Conservation (phyloP, 208 protist species). For the Trypanosoma conorhini region DNA sequence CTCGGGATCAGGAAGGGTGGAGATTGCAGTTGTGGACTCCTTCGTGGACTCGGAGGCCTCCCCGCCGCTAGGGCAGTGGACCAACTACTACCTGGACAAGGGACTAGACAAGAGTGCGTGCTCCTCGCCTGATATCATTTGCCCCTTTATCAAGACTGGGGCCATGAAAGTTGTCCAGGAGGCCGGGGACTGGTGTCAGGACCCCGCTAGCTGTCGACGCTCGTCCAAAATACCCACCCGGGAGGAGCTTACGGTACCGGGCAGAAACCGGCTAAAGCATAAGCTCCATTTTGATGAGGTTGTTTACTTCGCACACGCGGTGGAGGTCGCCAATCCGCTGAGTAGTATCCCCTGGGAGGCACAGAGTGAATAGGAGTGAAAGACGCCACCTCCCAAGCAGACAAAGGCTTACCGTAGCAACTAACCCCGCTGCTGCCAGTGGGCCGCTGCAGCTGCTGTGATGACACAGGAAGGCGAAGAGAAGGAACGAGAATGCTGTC, state of each 20-base stretch:
- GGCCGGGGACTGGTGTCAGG: constrained; percentile 34
- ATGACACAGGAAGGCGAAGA: too few species aligned
- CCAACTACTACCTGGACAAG: constrained; percentile 40
- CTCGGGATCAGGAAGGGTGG: constrained; percentile 47
- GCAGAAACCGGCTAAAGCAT: background rate
- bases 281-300: constrained; percentile 14
- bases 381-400: too few species aligned
- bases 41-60: constrained; percentile 41
- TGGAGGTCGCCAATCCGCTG: background rate
- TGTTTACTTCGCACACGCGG: constrained; percentile 9
- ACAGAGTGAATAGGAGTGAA: background rate
- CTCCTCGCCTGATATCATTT: constrained; percentile 4
- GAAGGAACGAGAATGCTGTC: too few species aligned
- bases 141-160: constrained; percentile 19
- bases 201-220: background rate
- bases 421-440: too few species aligned
- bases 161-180: constrained; percentile 26
- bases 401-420: too few species aligned
- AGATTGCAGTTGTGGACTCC: constrained; percentile 60
- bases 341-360: background rate
- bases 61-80: constrained; percentile 51
- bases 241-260: background rate
- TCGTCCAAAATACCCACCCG: background rate
- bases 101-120: background rate
- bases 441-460: too few species aligned